Evolutionary conservation across 805 yeast species (phyloP).

Genomic region (Hanseniaspora valbyensis): DNA sequence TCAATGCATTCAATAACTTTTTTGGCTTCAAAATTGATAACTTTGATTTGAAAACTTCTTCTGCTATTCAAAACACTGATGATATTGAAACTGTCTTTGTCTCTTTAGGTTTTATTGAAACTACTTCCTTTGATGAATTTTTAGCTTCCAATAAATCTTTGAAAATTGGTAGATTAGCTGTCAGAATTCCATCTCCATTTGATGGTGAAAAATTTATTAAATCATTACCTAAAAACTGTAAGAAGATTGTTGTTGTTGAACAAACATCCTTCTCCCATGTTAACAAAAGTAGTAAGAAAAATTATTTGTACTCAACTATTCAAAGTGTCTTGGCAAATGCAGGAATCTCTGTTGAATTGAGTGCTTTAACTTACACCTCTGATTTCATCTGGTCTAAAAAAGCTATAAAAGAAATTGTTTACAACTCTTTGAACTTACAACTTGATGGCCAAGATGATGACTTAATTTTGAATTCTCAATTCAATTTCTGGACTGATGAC

Average conservation of each 20-base stretch:
- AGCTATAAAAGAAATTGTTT: conserved; percentile 40
- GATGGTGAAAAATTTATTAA: conserved; percentile 48
- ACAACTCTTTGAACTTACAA: conserved; percentile 30
- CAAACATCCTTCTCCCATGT: conserved; percentile 31
- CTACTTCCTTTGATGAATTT: conserved; percentile 39
- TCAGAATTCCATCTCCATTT: conserved; percentile 75
- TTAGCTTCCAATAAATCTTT: conserved; percentile 27
- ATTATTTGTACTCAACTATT: conserved; percentile 16
- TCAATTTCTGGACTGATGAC: conserved; percentile 61
- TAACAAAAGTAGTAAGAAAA: conserved; percentile 5
- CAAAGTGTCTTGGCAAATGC: conserved; percentile 22
- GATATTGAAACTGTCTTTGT: conserved; percentile 68
- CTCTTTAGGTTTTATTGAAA: conserved; percentile 62
- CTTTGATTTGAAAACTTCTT: conserved; percentile 5
- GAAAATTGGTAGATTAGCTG: conserved; percentile 54
- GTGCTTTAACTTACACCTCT: conserved; percentile 44
- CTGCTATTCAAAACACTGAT: conserved; percentile 48
- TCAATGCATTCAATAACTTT: conserved; percentile 16
- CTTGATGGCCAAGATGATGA: conserved; percentile 19
- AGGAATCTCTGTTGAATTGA: conserved; percentile 31
- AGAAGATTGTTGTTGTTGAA: conserved; percentile 56
- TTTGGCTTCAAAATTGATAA: conserved; percentile 5
- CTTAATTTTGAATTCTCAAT: conserved; percentile 23
- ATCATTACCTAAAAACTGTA: conserved; percentile 47
- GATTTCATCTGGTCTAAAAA: conserved; percentile 46